Base-by-base conservation (phyloP, 169 alveolate species). In the Plasmodium knowlesi region DNA sequence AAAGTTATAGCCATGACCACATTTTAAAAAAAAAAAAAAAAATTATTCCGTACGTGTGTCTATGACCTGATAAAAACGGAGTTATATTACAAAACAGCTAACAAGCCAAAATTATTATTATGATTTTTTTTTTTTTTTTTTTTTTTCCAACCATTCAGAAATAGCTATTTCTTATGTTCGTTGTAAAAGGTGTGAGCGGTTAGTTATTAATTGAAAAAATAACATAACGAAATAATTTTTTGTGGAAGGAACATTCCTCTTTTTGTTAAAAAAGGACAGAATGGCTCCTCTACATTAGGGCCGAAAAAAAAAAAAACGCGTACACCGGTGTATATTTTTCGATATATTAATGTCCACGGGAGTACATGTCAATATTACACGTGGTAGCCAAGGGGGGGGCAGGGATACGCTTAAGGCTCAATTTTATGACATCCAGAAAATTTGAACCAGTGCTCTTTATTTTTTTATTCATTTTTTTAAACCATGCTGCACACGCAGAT, bases 121-220 rank as follows among this genome's bases (percentile, higher is more conserved):
- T 85, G 74, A 73, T 5, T 85, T 85, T 85, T 85, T 85, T 85
- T 85, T 85, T 73, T 84, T 74, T 57, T 61, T 67, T 67, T 67
- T 67, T 67, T 67, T 67, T 28, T 25, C 28, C 76, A 67, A 19
- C 30, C 34, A 28, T 50, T 70, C 28, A 74, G n/a, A 54, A 34
- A 86, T 86, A 86, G 93, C 93, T 86, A 86, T 53, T 86, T 86
- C 25, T 28, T 16, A 37, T 16, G 54, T 74, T 86, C 76, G 86
- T 86, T 83, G 82, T 83, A 61, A 57, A 83, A 16, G 25, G 30
- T 34, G 76, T 67, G 16, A 67, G 12, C 76, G 37, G 76, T 25
- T 61, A 34, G 43, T 78, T 54, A 32, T 22, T 78, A 78, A 67
- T 67, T 22, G 76, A n/a, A 28, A 19, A 78, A 78, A 78, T 37